Percentiles rank a stretch among this genome's conserved stretches.
These are phyloP conservation scores for Chamaecrista fasciculata DNA, from an alignment of 306 rosid genomes.

Conservation along the genomic window DNA sequence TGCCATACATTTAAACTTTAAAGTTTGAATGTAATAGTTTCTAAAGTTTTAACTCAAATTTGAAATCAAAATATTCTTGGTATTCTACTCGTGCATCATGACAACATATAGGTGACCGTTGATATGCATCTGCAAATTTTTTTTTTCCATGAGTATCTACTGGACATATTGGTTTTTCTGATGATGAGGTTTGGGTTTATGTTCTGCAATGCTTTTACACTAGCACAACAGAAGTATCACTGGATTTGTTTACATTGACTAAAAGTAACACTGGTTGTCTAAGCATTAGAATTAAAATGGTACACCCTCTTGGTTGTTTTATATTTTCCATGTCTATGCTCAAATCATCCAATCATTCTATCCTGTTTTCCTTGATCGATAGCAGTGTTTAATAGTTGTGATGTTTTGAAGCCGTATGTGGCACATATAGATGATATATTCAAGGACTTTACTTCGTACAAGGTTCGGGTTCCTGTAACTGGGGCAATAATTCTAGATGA, in stretches of 20 bases:
- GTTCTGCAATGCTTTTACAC: background rate
- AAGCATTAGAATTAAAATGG: background rate
- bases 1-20: background rate
- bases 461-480: constrained; percentile 96
- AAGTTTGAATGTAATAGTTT: background rate
- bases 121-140: background rate
- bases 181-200: background rate
- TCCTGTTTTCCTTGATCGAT: constrained; percentile 50
- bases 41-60: background rate
- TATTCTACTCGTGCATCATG: background rate
- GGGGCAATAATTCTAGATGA: constrained; percentile 98
- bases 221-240: background rate
- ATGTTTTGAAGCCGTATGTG: constrained; percentile 92
- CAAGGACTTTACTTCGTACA: constrained; percentile 96
- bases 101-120: background rate
- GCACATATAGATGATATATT: constrained; percentile 91
- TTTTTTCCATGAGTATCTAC: background rate
- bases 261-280: background rate
- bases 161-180: background rate
- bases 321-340: background rate
- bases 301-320: background rate
- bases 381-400: constrained; percentile 89
- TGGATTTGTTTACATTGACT: background rate
- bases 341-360: constrained; percentile 14
- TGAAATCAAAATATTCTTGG: background rate